Evolutionary conservation across 1,284 basidiomycete species (phyloP).

Genomic region (Cutaneotrichosporon sp.): DNA sequence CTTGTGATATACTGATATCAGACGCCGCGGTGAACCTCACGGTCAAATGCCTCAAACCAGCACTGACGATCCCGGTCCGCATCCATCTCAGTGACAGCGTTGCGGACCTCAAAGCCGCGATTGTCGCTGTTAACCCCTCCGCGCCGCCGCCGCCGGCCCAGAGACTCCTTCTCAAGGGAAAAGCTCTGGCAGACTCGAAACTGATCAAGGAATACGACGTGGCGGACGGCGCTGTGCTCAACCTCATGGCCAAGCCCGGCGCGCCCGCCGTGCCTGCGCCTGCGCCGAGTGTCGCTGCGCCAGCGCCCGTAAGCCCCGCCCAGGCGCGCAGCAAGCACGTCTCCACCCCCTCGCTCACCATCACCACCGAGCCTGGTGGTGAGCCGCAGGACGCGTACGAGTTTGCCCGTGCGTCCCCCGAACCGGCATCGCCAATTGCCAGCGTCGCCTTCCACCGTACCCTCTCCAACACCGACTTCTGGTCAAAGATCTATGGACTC

Average conservation of each 20-base stretch:
- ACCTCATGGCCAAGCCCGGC: conserved; percentile 65
- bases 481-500: conserved; percentile 63
- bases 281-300: conserved; percentile 4
- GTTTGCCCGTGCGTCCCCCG: not conserved
- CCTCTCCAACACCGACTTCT: conserved; percentile 68
- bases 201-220: conserved; percentile 81
- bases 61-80: conserved; percentile 64
- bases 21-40: conserved; percentile 58
- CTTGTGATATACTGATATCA: conserved; percentile 8
- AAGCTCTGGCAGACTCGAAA: conserved; percentile 78
- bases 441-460: conserved; percentile 58
- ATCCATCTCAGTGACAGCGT: conserved; percentile 72
- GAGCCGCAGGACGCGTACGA: conserved; percentile 29
- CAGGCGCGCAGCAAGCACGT: conserved; percentile 1
- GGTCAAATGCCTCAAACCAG: conserved; percentile 83
- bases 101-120: conserved; percentile 66
- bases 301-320: not conserved
- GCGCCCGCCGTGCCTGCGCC: conserved; percentile 13
- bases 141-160: conserved; percentile 66
- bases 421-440: conserved; percentile 26
- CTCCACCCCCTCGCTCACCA: conserved; percentile 45
- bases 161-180: conserved; percentile 82
- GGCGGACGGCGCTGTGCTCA: conserved; percentile 69
- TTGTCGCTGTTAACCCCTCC: conserved; percentile 56
- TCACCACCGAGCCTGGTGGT: conserved; percentile 47